Conservation (phyloP, 805 yeast genomes). For the Saturnispora ahearnii region DNA sequence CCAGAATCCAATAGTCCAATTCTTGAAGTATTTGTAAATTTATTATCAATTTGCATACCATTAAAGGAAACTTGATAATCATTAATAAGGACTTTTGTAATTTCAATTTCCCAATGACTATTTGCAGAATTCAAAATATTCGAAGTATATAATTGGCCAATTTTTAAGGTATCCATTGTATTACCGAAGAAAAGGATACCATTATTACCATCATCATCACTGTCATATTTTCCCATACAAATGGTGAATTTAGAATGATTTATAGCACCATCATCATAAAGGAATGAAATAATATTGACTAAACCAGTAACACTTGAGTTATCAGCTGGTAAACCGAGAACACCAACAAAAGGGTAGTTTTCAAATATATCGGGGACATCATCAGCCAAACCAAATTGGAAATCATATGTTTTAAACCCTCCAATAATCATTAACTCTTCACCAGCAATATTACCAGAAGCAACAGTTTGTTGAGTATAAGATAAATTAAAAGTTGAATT, state of each 20-base stretch:
- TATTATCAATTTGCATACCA: conserved; percentile 16
- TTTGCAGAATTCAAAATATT: conserved; percentile 26
- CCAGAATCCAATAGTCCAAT: conserved; percentile 55
- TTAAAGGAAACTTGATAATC: conserved; percentile 27
- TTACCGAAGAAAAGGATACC: conserved; percentile 40
- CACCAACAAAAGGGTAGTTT: conserved; percentile 47
- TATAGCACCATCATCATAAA: conserved; percentile 29
- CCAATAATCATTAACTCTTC: conserved; percentile 30
- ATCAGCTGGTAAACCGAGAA: conserved; percentile 48
- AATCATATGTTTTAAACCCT: conserved; percentile 29
- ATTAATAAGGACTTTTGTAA: conserved; percentile 32
- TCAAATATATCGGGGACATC: conserved; percentile 45
- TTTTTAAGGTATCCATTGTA: conserved; percentile 29
- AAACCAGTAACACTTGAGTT: conserved; percentile 27
- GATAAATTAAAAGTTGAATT: conserved; percentile 35
- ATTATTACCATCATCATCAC: conserved; percentile 21
- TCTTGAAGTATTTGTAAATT: conserved; percentile 22
- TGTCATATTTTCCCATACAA: conserved; percentile 30
- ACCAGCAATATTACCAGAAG: conserved; percentile 39
- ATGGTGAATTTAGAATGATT: conserved; percentile 36
- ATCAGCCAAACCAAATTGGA: conserved; percentile 46
- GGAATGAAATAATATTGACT: conserved; percentile 34
- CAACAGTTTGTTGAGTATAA: conserved; percentile 42
- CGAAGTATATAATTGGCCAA: conserved; percentile 34
- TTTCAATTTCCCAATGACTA: conserved; percentile 44